These are phyloP conservation scores for Noccaea caerulescens DNA, from an alignment of 345 rosid genomes.

Conservation along the genomic window DNA sequence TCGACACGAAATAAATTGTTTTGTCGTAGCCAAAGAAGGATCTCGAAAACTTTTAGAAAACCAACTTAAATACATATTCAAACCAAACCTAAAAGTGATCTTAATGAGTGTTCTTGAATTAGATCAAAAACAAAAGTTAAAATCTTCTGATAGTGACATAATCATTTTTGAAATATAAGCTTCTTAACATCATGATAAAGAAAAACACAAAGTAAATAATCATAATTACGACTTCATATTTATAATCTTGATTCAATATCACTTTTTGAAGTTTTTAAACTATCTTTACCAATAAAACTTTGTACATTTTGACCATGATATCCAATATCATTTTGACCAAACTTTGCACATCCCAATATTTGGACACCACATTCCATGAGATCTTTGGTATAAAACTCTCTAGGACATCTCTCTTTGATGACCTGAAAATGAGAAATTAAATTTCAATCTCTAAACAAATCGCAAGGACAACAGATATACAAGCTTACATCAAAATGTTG, in stretches of 20 bases:
- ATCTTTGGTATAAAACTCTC: too few species aligned
- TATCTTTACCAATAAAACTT: not conserved
- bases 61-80: slow-evolving; percentile 18
- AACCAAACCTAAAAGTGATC: slow-evolving; percentile 49
- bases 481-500: too few species aligned
- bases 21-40: slow-evolving; percentile 9
- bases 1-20: slow-evolving; percentile 19
- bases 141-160: not conserved
- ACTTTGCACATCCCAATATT: too few species aligned
- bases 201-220: too few species aligned
- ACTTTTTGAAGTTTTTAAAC: not conserved
- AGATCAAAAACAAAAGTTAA: not conserved
- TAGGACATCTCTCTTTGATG: too few species aligned
- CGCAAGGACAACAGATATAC: too few species aligned
- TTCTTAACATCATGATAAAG: not conserved
- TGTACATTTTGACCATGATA: not conserved
- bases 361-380: too few species aligned
- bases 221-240: too few species aligned
- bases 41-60: slow-evolving; percentile 16
- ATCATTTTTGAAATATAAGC: not conserved
- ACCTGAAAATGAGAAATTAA: too few species aligned
- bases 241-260: not conserved
- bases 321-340: too few species aligned
- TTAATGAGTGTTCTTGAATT: not conserved
- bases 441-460: too few species aligned